Conservation (phyloP, 2,329 filamentous ascomycete genomes). For the Aspergillus clavatus region DNA sequence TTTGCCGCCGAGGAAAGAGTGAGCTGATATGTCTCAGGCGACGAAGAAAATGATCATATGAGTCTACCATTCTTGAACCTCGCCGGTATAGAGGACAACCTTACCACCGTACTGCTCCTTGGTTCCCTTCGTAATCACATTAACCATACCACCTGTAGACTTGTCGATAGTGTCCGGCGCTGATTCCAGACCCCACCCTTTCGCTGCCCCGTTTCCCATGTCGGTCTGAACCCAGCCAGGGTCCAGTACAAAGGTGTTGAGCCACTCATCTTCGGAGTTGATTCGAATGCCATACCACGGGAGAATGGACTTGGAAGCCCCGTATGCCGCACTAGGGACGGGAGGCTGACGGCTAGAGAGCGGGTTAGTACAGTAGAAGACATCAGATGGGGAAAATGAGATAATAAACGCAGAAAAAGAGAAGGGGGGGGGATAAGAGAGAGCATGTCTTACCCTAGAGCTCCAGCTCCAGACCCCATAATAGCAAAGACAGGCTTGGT, state of each 20-base stretch:
- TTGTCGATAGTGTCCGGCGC: slow-evolving; percentile 16
- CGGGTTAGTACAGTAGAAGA: background rate
- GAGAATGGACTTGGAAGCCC: slow-evolving; percentile 28
- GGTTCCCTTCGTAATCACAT: slow-evolving; percentile 9
- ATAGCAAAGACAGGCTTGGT: slow-evolving; percentile 28
- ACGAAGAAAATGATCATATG: too few relatives aligned
- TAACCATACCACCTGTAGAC: slow-evolving; percentile 12
- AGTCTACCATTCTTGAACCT: slow-evolving; percentile 8
- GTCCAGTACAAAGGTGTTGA: slow-evolving; percentile 18
- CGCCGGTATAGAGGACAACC: slow-evolving; percentile 7
- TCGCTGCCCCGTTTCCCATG: slow-evolving; percentile 21
- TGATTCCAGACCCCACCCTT: slow-evolving; percentile 15
- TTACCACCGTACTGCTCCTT: slow-evolving; percentile 14
- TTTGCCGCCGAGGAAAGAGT: too few relatives aligned
- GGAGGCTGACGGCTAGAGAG: slow-evolving; percentile 11
- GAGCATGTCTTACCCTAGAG: slow-evolving; percentile 16
- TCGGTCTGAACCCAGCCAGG: slow-evolving; percentile 18
- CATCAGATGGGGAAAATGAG: slow-evolving; percentile 1
- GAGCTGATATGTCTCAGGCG: too few relatives aligned
- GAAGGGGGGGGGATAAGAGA: too few relatives aligned
- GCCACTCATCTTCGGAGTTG: slow-evolving; percentile 17
- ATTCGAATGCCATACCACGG: slow-evolving; percentile 29
- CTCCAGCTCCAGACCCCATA: slow-evolving; percentile 25
- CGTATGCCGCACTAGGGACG: slow-evolving; percentile 24
- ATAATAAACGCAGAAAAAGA: too few relatives aligned